A percentile compares a stretch with the other conserved stretches of the same genome.
phyloP scores from a whole-genome alignment of 2,329 filamentous ascomycete genomes.

The Monilinia fructicola region DNA sequence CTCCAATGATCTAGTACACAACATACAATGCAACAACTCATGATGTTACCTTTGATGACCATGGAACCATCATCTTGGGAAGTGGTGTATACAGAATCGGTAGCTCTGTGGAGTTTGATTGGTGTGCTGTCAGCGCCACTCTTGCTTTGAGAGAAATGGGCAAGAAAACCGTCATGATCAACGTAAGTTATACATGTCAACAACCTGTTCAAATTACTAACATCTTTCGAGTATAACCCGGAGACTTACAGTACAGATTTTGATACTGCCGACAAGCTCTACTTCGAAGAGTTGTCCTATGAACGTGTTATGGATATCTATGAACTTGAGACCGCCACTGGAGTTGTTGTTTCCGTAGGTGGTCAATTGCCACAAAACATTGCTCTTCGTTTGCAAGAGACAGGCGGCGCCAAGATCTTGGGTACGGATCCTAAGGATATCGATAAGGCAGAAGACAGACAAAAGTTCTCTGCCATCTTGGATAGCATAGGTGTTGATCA shows the following conservation, averaged over 20 bases:
- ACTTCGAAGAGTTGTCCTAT: constrained; percentile 96
- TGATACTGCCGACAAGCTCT: constrained; percentile 85
- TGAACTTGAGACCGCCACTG: constrained; percentile 80
- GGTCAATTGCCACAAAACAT: constrained; percentile 98
- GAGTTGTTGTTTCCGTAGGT: constrained; percentile 92
- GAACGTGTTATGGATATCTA: constrained; percentile 99
- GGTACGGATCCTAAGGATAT: constrained; percentile 93
- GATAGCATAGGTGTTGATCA: constrained; percentile 97
- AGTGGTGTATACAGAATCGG: constrained; percentile 97
- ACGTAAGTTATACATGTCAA: constrained; percentile 44
- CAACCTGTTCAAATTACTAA: not conserved
- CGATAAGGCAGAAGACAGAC: constrained; percentile 95
- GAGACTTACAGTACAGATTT: constrained; percentile 76
- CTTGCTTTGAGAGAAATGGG: constrained; percentile 80
- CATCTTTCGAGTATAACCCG: constrained; percentile 28
- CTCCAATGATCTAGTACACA: constrained; percentile 58
- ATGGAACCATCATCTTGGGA: constrained; percentile 84
- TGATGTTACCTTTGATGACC: constrained; percentile 91
- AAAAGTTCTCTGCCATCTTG: constrained; percentile 97
- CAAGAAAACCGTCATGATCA: constrained; percentile 98
- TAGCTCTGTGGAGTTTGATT: constrained; percentile 97
- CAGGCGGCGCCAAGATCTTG: constrained; percentile 83
- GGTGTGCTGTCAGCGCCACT: constrained; percentile 92
- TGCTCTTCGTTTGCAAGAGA: constrained; percentile 88
- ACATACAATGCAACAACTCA: constrained; percentile 96